phyloP scores from a whole-genome alignment of 2,329 filamentous ascomycete species.

The Colletotrichum salicis region DNA sequence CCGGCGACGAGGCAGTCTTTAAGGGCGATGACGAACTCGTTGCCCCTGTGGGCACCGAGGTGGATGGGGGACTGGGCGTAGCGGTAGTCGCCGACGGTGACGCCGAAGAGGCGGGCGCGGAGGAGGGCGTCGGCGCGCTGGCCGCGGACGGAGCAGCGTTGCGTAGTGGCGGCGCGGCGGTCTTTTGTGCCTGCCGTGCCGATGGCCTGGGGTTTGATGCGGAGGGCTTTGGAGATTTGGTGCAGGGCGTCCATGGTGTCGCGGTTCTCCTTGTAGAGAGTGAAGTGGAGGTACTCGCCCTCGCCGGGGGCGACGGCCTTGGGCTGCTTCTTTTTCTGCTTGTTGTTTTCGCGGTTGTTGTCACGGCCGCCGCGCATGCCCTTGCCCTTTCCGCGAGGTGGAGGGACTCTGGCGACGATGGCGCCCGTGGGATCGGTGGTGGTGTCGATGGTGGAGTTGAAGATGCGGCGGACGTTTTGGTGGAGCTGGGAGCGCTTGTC shows the following conservation, averaged over 20 bases:
- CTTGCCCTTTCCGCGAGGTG: slow-evolving; percentile 48
- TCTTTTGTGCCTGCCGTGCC: slow-evolving; percentile 88
- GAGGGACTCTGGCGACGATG: slow-evolving; percentile 73
- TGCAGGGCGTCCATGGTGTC: slow-evolving; percentile 93
- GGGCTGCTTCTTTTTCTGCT: slow-evolving; percentile 29
- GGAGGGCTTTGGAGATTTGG: slow-evolving; percentile 79
- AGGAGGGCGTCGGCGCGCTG: slow-evolving; percentile 69
- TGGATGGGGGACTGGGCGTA: slow-evolving; percentile 78
- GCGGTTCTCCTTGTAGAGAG: slow-evolving; percentile 95
- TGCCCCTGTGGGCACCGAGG: slow-evolving; percentile 86
- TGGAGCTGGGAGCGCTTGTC: slow-evolving; percentile 60
- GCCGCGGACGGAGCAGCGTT: slow-evolving; percentile 76
- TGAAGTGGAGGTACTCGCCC: slow-evolving; percentile 89
- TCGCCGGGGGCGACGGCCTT: slow-evolving; percentile 39
- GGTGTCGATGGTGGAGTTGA: slow-evolving; percentile 81
- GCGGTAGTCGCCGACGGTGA: slow-evolving; percentile 81
- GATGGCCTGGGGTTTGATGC: slow-evolving; percentile 80
- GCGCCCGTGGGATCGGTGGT: slow-evolving; percentile 68
- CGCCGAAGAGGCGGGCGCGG: slow-evolving; percentile 71
- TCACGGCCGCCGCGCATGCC: slow-evolving; percentile 41
- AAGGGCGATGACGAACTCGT: slow-evolving; percentile 92
- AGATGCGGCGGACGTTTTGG: slow-evolving; percentile 79
- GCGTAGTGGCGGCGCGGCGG: slow-evolving; percentile 84
- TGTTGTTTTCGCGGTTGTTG: slow-evolving; percentile 39
- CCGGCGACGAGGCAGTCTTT: slow-evolving; percentile 78